Base-by-base conservation (phyloP, 257 asterid genomes). In the Schizonepeta tenuifolia region DNA sequence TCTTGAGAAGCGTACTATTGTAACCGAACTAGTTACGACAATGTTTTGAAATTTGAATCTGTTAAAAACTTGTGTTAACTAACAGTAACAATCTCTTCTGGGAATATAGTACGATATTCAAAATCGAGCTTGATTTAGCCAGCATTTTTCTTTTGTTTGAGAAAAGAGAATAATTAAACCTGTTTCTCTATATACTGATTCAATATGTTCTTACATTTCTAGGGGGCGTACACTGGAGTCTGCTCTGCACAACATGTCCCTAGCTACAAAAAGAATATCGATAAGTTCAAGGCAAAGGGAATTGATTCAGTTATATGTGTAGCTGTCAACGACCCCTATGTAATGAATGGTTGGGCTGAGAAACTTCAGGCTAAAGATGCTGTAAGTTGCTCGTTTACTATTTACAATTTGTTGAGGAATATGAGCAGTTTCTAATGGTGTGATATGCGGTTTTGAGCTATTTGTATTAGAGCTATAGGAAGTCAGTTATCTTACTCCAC, bases 161-260 rank as follows among this genome's bases (percentile, higher is more conserved):
- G 58, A 38, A 54, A n/a, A 41, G 15, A 22, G n/a, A 35, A 12
- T 10, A 41, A 28, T 26, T 56, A 26, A 0, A 24, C 31, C 11
- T n/a, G 21, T 51, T 65, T 74, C 58, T 36, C 12, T 14, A 21
- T 44, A 9, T 64, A 73, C 18, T 28, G 57, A n/a, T 61, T 31
- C 55, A 8, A 22, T 59, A 61, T 70, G 67, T 44, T 63, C 50
- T 76, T 60, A 22, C 50, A 33, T 64, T 47, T 31, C 5, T 67
- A 94, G 99, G 97, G 99, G 21, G 99, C 99, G 0, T 90, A 83
- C 65, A 91, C 99, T 38, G 99, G 98, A 28, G 99, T 94, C 80
- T 94, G 99, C 70, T 83, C 99, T 6, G 83, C 82, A 49, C 89
- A 89, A 76, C 97, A 94, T 49, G 97, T 91, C 35, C 99, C 97